Conservation (phyloP, 768 basidiomycete species). For the Clavaria fumosa region DNA sequence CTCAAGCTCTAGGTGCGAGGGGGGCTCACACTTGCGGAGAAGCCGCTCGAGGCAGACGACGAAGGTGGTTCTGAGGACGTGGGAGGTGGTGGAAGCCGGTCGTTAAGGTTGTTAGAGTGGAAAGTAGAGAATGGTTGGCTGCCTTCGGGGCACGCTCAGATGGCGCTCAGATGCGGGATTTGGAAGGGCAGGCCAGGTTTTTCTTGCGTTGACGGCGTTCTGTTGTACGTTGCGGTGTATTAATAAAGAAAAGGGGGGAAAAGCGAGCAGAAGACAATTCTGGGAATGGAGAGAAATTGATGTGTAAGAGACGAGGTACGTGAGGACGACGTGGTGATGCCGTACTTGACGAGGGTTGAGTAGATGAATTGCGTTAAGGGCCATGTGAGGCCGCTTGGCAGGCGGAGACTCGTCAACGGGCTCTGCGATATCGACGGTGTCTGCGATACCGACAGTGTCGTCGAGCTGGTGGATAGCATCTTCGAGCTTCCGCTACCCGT, state of each 20-base stretch:
- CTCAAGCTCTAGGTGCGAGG: no score
- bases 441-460: constrained; percentile 43
- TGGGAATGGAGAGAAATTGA: no score
- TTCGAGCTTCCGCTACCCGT: no score
- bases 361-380: constrained; percentile 55
- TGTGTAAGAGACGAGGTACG: no score
- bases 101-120: no score
- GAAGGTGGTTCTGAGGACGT: constrained; percentile 36
- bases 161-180: constrained; percentile 57
- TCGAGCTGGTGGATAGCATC: constrained; percentile 67
- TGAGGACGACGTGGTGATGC: constrained; percentile 42
- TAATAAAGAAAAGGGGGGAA: no score
- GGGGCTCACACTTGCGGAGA: no score
- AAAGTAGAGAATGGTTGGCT: no score
- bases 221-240: no score
- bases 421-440: constrained; percentile 21
- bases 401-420: constrained; percentile 24
- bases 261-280: no score
- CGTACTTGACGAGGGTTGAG: constrained; percentile 67
- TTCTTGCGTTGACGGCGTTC: no score
- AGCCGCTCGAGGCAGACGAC: constrained; percentile 29
- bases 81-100: no score
- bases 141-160: constrained; percentile 53
- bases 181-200: constrained; percentile 39
- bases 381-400: constrained; percentile 36